phyloP scores from a whole-genome alignment of 2,329 filamentous ascomycete genomes.

The Fusarium papillatum region DNA sequence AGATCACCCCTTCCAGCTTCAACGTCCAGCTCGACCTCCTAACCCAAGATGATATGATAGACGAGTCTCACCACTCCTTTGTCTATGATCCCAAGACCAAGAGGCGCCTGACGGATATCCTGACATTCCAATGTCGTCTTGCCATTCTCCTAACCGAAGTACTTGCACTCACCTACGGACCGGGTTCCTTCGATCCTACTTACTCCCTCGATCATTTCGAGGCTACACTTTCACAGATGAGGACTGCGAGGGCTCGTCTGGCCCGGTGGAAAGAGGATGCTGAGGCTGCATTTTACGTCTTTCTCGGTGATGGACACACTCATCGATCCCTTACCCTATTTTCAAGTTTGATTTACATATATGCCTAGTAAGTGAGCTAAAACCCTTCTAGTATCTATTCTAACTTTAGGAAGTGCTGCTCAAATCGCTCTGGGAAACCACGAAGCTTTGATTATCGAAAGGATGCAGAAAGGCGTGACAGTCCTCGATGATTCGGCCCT shows the following conservation, averaged over 20 bases:
- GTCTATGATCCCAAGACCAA: slow-evolving; percentile 11
- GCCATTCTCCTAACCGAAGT: slow-evolving; percentile 1
- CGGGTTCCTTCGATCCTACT: slow-evolving; percentile 1
- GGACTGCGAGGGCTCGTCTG: not conserved
- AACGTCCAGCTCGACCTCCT: slow-evolving; percentile 4
- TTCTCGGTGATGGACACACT: not conserved
- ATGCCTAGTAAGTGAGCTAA: slow-evolving; percentile 12
- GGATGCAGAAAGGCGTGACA: slow-evolving; percentile 27
- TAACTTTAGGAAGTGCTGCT: not conserved
- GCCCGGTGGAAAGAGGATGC: slow-evolving; percentile 8
- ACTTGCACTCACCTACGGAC: slow-evolving; percentile 4
- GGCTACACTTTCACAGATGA: not conserved
- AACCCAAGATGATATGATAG: not conserved
- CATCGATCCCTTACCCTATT: slow-evolving; percentile 20
- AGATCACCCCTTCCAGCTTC: slow-evolving; percentile 12
- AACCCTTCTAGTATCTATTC: rapidly evolving
- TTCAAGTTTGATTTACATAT: slow-evolving; percentile 30
- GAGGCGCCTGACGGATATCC: not conserved
- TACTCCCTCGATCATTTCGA: slow-evolving; percentile 14
- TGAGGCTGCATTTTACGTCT: slow-evolving; percentile 2
- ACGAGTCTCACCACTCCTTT: not conserved
- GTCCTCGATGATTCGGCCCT: slow-evolving; percentile 18
- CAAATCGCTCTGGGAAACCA: slow-evolving; percentile 27
- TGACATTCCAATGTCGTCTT: slow-evolving; percentile 6
- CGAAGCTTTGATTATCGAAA: slow-evolving; percentile 27